These are phyloP conservation scores for Colletotrichum sp. DNA, from an alignment of 2,329 filamentous ascomycete genomes.

Conservation along the genomic window DNA sequence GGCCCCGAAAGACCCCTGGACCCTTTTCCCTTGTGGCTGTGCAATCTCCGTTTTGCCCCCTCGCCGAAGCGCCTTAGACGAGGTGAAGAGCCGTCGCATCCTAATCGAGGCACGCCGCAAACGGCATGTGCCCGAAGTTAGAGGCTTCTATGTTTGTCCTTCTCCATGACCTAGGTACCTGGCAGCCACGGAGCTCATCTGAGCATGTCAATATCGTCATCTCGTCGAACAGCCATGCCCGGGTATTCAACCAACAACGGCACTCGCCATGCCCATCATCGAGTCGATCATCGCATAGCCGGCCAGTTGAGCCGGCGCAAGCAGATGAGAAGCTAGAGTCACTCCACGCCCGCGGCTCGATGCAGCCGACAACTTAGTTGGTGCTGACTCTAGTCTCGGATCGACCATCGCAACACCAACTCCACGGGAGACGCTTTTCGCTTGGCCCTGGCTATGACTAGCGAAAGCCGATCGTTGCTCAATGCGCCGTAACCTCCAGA, in stretches of 20 bases:
- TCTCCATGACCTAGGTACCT: not conserved
- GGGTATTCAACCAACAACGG: not conserved
- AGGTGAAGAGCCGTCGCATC: not conserved
- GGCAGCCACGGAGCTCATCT: not conserved
- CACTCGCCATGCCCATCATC: not conserved
- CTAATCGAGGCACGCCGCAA: not conserved
- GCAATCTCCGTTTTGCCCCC: conserved; percentile 16
- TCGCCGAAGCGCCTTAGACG: not conserved
- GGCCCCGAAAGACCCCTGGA: conserved; percentile 24
- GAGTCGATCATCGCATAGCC: conserved; percentile 9
- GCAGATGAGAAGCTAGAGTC: not conserved
- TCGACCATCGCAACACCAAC: not conserved
- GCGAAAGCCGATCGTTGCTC: not conserved
- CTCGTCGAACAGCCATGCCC: not conserved
- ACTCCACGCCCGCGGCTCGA: not conserved
- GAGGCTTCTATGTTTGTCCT: not conserved
- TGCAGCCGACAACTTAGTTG: not conserved
- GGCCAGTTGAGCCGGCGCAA: not conserved
- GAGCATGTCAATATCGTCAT: not conserved
- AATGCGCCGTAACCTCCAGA: not conserved
- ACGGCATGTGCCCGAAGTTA: conserved; percentile 1
- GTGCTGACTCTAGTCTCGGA: not conserved
- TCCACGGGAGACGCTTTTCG: not conserved
- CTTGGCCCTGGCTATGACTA: conserved; percentile 1
- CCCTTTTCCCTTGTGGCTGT: conserved; percentile 17